These are phyloP conservation scores for Auxenochlorella protothecoides DNA, from an alignment of 139 green algal genomes.

Conservation along the genomic window DNA sequence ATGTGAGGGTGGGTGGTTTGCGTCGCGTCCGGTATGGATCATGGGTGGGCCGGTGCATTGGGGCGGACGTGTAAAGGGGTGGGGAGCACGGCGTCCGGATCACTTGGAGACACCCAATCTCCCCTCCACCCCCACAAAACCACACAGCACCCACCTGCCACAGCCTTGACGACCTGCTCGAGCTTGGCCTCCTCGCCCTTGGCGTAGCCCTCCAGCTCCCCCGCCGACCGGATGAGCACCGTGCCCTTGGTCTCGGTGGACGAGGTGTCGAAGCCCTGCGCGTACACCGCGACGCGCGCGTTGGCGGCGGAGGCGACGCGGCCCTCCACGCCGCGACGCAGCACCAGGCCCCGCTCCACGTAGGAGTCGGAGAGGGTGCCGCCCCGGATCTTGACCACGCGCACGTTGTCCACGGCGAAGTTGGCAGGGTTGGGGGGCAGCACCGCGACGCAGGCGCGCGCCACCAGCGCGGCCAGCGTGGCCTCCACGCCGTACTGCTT, in stretches of 20 bases:
- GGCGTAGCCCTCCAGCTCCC: slow-evolving; percentile 89
- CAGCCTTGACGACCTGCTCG: slow-evolving; percentile 78
- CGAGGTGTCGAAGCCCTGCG: slow-evolving; percentile 72
- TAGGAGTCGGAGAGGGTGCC: slow-evolving; percentile 40
- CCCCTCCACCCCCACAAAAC: not conserved
- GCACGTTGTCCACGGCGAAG: slow-evolving; percentile 99
- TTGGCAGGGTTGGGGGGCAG: slow-evolving; percentile 86
- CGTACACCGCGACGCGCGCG: slow-evolving; percentile 80
- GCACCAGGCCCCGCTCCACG: slow-evolving; percentile 81
- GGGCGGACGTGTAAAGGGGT: too few species aligned
- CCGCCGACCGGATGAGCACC: slow-evolving; percentile 85
- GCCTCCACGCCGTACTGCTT: slow-evolving; percentile 90
- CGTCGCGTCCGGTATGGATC: not conserved
- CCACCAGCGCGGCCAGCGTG: slow-evolving; percentile 76
- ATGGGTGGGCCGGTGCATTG: too few species aligned
- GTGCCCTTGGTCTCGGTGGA: slow-evolving; percentile 91
- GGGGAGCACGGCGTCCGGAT: too few species aligned
- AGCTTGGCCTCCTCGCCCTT: slow-evolving; percentile 80
- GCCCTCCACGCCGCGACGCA: slow-evolving; percentile 80
- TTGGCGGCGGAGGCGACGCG: slow-evolving; percentile 64
- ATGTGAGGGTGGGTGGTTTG: not conserved
- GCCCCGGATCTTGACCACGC: slow-evolving; percentile 88
- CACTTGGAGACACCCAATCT: not conserved
- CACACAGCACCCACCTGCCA: slow-evolving; percentile 35
- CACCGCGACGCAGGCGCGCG: slow-evolving; percentile 86